Evolutionary conservation across 2,329 filamentous ascomycete genomes (phyloP).

Genomic region (Penicillium sp.): DNA sequence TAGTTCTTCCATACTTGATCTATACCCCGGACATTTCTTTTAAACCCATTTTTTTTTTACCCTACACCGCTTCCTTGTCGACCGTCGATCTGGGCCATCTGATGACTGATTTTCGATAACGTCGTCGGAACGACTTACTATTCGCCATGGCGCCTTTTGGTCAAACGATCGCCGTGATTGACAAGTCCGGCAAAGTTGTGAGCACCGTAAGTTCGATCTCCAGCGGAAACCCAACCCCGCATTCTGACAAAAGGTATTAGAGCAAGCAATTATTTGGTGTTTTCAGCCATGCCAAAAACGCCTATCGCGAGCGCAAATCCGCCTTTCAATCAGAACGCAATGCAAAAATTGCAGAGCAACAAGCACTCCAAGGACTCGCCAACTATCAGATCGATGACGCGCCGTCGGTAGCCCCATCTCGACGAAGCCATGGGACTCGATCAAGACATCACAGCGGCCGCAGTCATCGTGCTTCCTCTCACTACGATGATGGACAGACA

Average conservation of each 20-base stretch:
- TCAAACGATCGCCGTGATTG: slow-evolving; percentile 85
- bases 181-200: slow-evolving; percentile 87
- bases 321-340: slow-evolving; percentile 72
- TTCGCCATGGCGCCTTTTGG: slow-evolving; percentile 38
- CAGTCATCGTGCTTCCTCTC: slow-evolving; percentile 25
- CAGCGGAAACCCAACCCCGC: slow-evolving; percentile 12
- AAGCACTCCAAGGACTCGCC: slow-evolving; percentile 60
- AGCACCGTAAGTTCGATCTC: slow-evolving; percentile 65
- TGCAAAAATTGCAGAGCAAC: slow-evolving; percentile 56
- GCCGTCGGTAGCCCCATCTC: slow-evolving; percentile 46
- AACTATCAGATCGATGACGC: slow-evolving; percentile 51
- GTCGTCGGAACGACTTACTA: slow-evolving; percentile 15
- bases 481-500: slow-evolving; percentile 36
- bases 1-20: neutral
- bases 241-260: slow-evolving; percentile 47
- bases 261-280: slow-evolving; percentile 87
- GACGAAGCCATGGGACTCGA: slow-evolving; percentile 37
- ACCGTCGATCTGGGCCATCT: slow-evolving; percentile 12
- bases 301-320: slow-evolving; percentile 84
- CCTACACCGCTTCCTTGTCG: slow-evolving; percentile 17
- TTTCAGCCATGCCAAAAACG: slow-evolving; percentile 86
- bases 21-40: slow-evolving; percentile 6
- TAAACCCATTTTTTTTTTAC: neutral
- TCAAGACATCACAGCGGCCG: slow-evolving; percentile 35
- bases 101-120: slow-evolving; percentile 19